Conservation (phyloP, 2,329 filamentous ascomycete genomes). For the Colletotrichum sp. region DNA sequence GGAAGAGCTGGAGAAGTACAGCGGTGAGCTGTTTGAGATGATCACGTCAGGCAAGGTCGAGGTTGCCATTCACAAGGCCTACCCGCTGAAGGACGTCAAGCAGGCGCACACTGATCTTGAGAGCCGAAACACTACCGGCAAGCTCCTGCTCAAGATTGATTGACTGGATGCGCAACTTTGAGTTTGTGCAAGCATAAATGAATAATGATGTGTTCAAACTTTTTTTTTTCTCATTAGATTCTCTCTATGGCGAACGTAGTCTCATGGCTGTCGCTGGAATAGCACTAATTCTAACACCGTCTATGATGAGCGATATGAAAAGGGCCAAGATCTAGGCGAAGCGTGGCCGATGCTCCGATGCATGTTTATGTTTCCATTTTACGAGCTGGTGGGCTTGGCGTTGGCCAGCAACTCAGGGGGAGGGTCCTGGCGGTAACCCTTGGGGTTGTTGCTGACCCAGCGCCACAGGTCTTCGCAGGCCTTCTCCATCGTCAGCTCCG, state of each 20-base stretch:
- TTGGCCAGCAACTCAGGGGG: conserved; percentile 79
- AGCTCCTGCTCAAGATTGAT: conserved; percentile 75
- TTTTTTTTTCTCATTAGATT: background rate
- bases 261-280: conserved; percentile 15
- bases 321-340: background rate
- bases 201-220: background rate
- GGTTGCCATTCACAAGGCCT: conserved; percentile 76
- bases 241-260: conserved; percentile 2
- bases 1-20: conserved; percentile 75
- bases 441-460: conserved; percentile 96
- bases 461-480: conserved; percentile 94
- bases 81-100: conserved; percentile 75
- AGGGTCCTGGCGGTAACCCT: conserved; percentile 92
- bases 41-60: conserved; percentile 73
- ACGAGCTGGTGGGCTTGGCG: conserved; percentile 45
- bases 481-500: conserved; percentile 87
- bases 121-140: conserved; percentile 82
- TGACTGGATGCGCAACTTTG: conserved; percentile 8
- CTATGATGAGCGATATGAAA: background rate
- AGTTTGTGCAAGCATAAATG: background rate
- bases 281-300: conserved; percentile 11
- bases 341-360: background rate
- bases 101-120: conserved; percentile 81
- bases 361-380: background rate
- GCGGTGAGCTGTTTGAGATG: conserved; percentile 74